phyloP scores from a whole-genome alignment of 106 monocot genomes.

The Dioscorea alata region DNA sequence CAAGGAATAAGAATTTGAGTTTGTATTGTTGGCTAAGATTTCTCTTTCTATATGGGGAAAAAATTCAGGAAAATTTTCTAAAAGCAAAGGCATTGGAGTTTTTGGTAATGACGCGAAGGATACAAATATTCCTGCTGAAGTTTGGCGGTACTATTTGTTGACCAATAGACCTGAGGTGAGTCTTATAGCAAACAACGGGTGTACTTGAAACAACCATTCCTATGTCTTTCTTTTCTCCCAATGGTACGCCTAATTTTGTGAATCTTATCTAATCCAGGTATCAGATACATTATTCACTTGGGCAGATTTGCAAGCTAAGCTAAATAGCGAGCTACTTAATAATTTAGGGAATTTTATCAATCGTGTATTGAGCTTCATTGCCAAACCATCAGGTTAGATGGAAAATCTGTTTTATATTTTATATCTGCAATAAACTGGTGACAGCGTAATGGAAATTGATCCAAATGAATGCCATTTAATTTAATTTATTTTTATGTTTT shows the following conservation, averaged over 20 bases:
- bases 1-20: no score
- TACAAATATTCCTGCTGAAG: conserved; percentile 86
- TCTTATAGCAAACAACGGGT: conserved; percentile 1
- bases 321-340: conserved; percentile 80
- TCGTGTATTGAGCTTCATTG: conserved; percentile 87
- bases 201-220: background rate
- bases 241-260: background rate
- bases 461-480: no score
- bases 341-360: conserved; percentile 94
- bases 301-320: conserved; percentile 90
- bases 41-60: background rate
- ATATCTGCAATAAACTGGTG: no score
- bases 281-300: conserved; percentile 98
- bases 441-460: no score
- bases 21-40: no score
- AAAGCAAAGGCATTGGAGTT: conserved; percentile 92
- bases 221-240: background rate
- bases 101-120: conserved; percentile 97
- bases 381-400: conserved; percentile 76
- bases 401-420: background rate
- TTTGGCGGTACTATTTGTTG: conserved; percentile 95
- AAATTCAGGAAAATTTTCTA: conserved; percentile 86
- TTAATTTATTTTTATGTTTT: no score
- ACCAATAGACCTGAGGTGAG: conserved; percentile 92
- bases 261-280: conserved; percentile 38